These are phyloP conservation scores for Limtongozyma cylindracea DNA, from an alignment of 805 yeast genomes.

Conservation along the genomic window DNA sequence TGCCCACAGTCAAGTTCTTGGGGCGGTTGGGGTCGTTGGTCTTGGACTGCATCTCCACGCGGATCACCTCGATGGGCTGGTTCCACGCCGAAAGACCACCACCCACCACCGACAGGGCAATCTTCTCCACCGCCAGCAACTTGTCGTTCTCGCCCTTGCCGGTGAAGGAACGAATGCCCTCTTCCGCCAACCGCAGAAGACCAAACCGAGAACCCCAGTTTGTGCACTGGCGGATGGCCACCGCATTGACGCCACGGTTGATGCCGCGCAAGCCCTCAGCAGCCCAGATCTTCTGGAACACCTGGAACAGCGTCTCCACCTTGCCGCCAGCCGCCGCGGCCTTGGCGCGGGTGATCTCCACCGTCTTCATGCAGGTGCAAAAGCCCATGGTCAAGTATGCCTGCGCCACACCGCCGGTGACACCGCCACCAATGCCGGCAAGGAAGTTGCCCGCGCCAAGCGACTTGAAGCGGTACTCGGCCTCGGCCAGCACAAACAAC, in stretches of 20 bases:
- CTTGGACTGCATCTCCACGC: conserved; percentile 95
- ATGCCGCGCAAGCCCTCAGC: conserved; percentile 87
- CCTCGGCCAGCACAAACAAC: conserved; percentile 77
- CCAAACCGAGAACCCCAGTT: conserved; percentile 99
- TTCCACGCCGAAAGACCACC: conserved; percentile 98
- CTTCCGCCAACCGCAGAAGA: conserved; percentile 77
- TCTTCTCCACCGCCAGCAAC: conserved; percentile 56
- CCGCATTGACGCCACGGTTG: conserved; percentile 95
- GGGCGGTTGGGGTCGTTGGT: conserved; percentile 92
- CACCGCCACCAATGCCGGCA: conserved; percentile 90
- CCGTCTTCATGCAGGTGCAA: conserved; percentile 98
- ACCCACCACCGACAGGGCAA: conserved; percentile 70
- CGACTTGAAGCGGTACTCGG: conserved; percentile 49
- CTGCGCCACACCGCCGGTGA: conserved; percentile 89
- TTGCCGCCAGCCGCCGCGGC: conserved; percentile 31
- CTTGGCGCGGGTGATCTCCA: conserved; percentile 82
- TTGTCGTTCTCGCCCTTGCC: conserved; percentile 32
- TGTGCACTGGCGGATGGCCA: conserved; percentile 96
- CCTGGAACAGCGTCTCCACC: conserved; percentile 55
- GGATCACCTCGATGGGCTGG: conserved; percentile 93
- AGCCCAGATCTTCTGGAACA: conserved; percentile 59
- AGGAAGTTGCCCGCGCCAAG: conserved; percentile 43
- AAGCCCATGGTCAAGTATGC: conserved; percentile 94
- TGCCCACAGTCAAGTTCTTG: conserved; percentile 54
- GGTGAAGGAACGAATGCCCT: conserved; percentile 36